Conservation (phyloP, 1,284 basidiomycete genomes). For the Pseudozyma flocculosa region DNA sequence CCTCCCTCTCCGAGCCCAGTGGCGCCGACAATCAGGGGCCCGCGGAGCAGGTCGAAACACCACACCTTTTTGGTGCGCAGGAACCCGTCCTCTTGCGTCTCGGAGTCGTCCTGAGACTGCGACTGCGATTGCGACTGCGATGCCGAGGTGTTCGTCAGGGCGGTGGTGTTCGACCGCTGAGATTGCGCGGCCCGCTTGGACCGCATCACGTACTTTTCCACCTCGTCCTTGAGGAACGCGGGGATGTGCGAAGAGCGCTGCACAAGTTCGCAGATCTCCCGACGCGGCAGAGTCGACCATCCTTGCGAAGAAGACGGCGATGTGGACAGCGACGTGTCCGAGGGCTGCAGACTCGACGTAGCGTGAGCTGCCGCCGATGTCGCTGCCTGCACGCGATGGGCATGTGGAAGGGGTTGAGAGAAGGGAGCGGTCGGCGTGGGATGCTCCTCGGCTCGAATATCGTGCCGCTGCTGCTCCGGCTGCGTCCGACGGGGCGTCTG, state of each 20-base stretch:
- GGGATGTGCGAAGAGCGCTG: constrained; percentile 24
- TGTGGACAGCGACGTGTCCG: not conserved
- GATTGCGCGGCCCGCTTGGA: constrained; percentile 5
- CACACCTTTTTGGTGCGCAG: constrained; percentile 23
- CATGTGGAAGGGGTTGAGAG: too few species aligned
- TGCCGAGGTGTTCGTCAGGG: not conserved
- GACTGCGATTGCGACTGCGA: constrained; percentile 14
- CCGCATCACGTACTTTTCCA: constrained; percentile 22
- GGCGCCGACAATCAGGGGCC: not conserved
- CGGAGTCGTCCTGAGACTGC: constrained; percentile 21
- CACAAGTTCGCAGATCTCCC: constrained; percentile 16
- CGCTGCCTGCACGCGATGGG: too few species aligned
- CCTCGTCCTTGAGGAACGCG: constrained; percentile 20
- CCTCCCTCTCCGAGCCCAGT: not conserved
- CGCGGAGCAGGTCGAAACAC: constrained; percentile 23
- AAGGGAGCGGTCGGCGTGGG: not conserved
- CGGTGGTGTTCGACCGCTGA: constrained; percentile 1
- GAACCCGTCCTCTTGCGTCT: constrained; percentile 31
- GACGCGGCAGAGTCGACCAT: constrained; percentile 17
- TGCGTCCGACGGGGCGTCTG: not conserved
- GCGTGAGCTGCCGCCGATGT: not conserved
- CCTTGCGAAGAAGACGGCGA: constrained; percentile 9
- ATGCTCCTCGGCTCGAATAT: not conserved
- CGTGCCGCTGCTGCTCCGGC: not conserved
- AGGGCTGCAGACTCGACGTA: not conserved